A percentile compares a stretch with the other conserved stretches of the same genome.
Conservation (phyloP, 257 asterid genomes). For the Forsythia suspensa region DNA sequence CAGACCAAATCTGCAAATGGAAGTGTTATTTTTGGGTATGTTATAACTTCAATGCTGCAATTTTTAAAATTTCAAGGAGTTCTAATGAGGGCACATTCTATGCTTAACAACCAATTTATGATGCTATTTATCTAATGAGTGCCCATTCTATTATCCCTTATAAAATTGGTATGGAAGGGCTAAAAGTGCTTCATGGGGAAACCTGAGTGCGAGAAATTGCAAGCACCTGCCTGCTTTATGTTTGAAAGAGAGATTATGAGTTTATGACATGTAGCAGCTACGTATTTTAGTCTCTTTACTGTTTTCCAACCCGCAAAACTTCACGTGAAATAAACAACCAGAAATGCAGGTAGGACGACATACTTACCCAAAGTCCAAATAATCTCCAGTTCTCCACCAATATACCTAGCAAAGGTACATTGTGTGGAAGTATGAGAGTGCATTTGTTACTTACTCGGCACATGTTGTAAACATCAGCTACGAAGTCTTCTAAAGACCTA, state of each 20-base stretch:
- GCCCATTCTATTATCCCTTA: not conserved
- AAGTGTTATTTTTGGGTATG: constrained; percentile 95
- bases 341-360: not conserved
- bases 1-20: constrained; percentile 87
- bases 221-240: constrained; percentile 14
- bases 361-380: not conserved
- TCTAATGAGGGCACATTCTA: constrained; percentile 4
- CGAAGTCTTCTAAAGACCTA: not conserved
- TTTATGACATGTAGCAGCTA: too few species aligned
- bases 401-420: not conserved
- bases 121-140: not conserved
- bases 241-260: not conserved
- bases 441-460: not conserved
- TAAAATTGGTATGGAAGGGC: not conserved
- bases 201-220: constrained; percentile 13
- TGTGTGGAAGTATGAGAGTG: not conserved
- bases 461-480: not conserved
- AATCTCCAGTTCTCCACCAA: not conserved
- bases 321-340: not conserved
- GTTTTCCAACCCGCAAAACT: not conserved
- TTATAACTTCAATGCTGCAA: constrained; percentile 17
- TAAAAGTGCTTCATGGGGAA: constrained; percentile 7
- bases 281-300: not conserved
- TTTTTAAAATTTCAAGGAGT: constrained; percentile 12
- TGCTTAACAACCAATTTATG: not conserved